Evolutionary conservation across 495 filamentous ascomycete genomes (phyloP).

Genomic region (Neurospora sp.): DNA sequence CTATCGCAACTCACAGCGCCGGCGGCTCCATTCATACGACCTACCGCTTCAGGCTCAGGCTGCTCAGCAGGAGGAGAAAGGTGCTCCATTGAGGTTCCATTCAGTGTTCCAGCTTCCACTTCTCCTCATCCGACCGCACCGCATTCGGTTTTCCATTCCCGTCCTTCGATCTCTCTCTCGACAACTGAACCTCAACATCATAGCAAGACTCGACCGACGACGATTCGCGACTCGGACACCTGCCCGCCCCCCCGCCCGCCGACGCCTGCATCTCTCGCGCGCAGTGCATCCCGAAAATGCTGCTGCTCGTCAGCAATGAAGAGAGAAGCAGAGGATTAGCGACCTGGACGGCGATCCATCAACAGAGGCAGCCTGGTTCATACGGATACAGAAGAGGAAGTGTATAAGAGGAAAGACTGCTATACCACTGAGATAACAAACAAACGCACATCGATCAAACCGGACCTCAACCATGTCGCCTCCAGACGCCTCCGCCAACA

Average conservation of each 20-base stretch:
- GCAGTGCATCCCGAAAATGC: not conserved
- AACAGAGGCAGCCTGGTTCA: not conserved
- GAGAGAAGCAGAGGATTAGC: not conserved
- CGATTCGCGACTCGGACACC: not conserved
- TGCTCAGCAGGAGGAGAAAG: too few species aligned
- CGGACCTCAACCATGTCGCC: not conserved
- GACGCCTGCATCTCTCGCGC: not conserved
- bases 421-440: too few species aligned
- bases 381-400: not conserved
- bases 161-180: not conserved
- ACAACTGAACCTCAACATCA: not conserved
- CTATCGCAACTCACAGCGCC: not conserved
- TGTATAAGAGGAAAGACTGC: not conserved
- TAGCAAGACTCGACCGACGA: not conserved
- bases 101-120: not conserved
- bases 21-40: not conserved
- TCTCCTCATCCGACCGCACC: not conserved
- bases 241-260: not conserved
- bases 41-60: not conserved
- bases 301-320: not conserved
- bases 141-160: not conserved
- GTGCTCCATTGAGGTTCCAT: not conserved
- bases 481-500: constrained; percentile 18
- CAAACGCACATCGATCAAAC: not conserved
- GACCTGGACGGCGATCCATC: not conserved